Percentiles rank a stretch among this genome's conserved stretches.
Evolutionary conservation across 805 yeast genomes (phyloP).

Genomic region (Pichia cephalocereana): DNA sequence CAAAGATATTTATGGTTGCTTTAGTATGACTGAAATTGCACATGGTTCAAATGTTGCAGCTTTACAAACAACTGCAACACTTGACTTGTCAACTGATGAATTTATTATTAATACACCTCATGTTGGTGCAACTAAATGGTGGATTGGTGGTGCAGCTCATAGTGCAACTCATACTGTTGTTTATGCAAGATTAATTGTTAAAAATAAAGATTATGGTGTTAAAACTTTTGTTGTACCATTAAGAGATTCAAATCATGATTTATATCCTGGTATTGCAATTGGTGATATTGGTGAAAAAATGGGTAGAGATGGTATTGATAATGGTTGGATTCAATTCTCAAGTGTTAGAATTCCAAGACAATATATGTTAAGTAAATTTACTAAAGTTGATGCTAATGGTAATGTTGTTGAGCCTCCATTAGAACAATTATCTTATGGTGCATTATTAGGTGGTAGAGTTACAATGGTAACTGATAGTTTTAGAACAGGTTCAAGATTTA

Average conservation of each 20-base stretch:
- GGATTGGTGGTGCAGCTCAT: conserved; percentile 98
- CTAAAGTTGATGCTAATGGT: conserved; percentile 59
- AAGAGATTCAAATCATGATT: conserved; percentile 63
- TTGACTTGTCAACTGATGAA: conserved; percentile 52
- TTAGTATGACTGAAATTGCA: conserved; percentile 87
- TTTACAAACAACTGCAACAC: conserved; percentile 86
- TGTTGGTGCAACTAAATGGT: conserved; percentile 92
- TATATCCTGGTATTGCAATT: conserved; percentile 70
- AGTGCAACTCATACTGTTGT: conserved; percentile 83
- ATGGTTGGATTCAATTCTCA: conserved; percentile 93
- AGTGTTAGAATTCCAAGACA: conserved; percentile 77
- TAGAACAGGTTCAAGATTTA: conserved; percentile 68
- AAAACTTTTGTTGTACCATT: conserved; percentile 88
- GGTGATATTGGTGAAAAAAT: conserved; percentile 94
- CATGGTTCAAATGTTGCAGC: conserved; percentile 95
- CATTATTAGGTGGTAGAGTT: conserved; percentile 82
- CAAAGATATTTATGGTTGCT: conserved; percentile 72
- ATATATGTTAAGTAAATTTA: conserved; percentile 73
- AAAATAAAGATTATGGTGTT: conserved; percentile 84
- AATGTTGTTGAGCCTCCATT: conserved; percentile 71
- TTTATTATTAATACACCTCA: conserved; percentile 81
- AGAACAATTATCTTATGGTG: conserved; percentile 83
- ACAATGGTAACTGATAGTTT: conserved; percentile 82
- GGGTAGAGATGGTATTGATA: conserved; percentile 95
- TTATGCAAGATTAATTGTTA: conserved; percentile 74